A percentile compares a stretch with the other conserved stretches of the same genome.
Conservation (phyloP, 257 asterid genomes). For the Fraxinus americana region DNA sequence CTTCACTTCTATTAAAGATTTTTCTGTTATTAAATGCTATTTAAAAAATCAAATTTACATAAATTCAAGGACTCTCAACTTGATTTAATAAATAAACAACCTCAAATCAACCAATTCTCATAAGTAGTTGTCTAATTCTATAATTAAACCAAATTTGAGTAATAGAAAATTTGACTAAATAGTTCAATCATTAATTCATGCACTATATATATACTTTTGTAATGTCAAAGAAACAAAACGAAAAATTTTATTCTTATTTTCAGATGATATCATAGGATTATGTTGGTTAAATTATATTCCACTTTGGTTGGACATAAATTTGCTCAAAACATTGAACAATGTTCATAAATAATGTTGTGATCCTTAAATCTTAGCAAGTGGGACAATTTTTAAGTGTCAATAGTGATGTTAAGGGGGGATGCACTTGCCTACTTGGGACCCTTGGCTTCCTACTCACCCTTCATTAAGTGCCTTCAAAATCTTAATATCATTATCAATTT, state of each 20-base stretch:
- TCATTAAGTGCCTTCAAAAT: conserved; percentile 24
- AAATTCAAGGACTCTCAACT: not conserved
- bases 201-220: not conserved
- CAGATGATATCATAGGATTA: conserved; percentile 23
- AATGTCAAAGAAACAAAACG: conserved; percentile 23
- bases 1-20: not conserved
- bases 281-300: conserved; percentile 31
- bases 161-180: not conserved
- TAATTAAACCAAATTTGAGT: not conserved
- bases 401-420: conserved; percentile 33
- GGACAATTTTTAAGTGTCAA: conserved; percentile 24
- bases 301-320: conserved; percentile 24
- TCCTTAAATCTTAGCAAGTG: conserved; percentile 43
- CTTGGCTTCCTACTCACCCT: conserved; percentile 37
- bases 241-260: conserved; percentile 14
- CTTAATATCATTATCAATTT: conserved; percentile 7
- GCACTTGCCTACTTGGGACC: conserved; percentile 28
- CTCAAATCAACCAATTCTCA: not conserved
- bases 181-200: conserved; percentile 12
- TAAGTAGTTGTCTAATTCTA: not conserved
- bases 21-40: not conserved
- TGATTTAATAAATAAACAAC: too few relatives aligned
- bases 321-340: conserved; percentile 31
- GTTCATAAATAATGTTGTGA: conserved; percentile 25
- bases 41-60: not conserved